Conservation (phyloP, 1,284 basidiomycete genomes). For the Cutaneotrichosporon sp. region DNA sequence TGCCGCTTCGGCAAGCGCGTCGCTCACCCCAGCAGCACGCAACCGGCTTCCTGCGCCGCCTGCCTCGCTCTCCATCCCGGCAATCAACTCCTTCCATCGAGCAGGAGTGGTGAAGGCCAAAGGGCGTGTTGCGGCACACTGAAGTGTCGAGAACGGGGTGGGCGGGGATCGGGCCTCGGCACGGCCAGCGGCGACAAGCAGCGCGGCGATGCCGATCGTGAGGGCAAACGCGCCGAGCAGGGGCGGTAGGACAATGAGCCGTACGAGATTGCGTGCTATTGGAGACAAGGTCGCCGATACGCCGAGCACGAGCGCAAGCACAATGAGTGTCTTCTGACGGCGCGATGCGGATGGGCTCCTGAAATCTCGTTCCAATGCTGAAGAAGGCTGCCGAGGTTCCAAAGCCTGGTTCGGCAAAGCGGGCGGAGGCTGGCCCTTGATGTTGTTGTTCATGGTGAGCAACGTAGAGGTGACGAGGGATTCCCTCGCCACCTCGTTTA, state of each 20-base stretch:
- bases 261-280: neutral
- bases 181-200: slow-evolving; percentile 2
- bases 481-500: slow-evolving; percentile 1
- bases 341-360: neutral
- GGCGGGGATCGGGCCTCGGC: slow-evolving; percentile 1
- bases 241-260: slow-evolving; percentile 4
- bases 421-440: neutral
- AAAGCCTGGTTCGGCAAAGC: neutral
- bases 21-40: neutral
- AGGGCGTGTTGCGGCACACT: slow-evolving; percentile 13
- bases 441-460: neutral
- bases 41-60: neutral
- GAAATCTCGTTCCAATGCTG: neutral
- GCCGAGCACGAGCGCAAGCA: neutral
- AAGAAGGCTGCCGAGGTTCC: neutral
- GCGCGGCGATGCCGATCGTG: neutral
- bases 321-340: neutral
- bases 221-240: slow-evolving; percentile 1
- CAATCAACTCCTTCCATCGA: slow-evolving; percentile 7
- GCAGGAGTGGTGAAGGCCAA: slow-evolving; percentile 12
- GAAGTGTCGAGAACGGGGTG: slow-evolving; percentile 9
- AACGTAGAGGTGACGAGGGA: slow-evolving; percentile 4
- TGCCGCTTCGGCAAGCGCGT: slow-evolving; percentile 7
- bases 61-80: neutral
- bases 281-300: neutral